phyloP scores from a whole-genome alignment of 2,329 filamentous ascomycete species.

The Neofusicoccum laricinum region DNA sequence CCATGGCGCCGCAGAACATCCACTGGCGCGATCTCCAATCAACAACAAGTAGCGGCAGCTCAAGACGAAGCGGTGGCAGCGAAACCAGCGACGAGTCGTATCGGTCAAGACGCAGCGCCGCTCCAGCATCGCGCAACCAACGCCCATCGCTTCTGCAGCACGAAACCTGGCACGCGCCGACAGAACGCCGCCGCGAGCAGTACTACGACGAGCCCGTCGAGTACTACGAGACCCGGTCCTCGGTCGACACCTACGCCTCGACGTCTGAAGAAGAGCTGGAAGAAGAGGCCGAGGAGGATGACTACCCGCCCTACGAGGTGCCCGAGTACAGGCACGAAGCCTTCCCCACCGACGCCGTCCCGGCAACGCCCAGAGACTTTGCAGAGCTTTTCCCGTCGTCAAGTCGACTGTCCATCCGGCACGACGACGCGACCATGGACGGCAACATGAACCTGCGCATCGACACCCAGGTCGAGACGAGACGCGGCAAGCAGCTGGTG shows the following conservation, averaged over 20 bases:
- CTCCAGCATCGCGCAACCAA: constrained; percentile 25
- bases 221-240: constrained; percentile 30
- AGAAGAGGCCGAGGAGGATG: constrained; percentile 44
- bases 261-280: constrained; percentile 59
- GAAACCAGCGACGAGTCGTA: constrained; percentile 25
- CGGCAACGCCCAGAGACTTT: constrained; percentile 80
- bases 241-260: constrained; percentile 71
- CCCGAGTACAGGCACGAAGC: constrained; percentile 61
- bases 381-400: constrained; percentile 81
- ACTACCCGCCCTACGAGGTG: constrained; percentile 53
- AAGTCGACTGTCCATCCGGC: constrained; percentile 75
- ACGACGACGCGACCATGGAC: constrained; percentile 86
- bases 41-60: constrained; percentile 9
- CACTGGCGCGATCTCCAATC: constrained; percentile 16
- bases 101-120: constrained; percentile 31
- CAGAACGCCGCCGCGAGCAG: constrained; percentile 26
- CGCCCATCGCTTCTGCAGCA: constrained; percentile 28
- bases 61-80: constrained; percentile 22
- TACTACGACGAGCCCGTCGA: constrained; percentile 20
- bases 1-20: constrained; percentile 5
- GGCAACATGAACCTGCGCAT: constrained; percentile 96
- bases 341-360: constrained; percentile 63
- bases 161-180: constrained; percentile 31
- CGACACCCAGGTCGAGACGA: constrained; percentile 67
- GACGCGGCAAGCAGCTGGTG: constrained; percentile 59